Evolutionary conservation across 2,329 filamentous ascomycete species (phyloP).

Genomic region (Fusarium floridanum): DNA sequence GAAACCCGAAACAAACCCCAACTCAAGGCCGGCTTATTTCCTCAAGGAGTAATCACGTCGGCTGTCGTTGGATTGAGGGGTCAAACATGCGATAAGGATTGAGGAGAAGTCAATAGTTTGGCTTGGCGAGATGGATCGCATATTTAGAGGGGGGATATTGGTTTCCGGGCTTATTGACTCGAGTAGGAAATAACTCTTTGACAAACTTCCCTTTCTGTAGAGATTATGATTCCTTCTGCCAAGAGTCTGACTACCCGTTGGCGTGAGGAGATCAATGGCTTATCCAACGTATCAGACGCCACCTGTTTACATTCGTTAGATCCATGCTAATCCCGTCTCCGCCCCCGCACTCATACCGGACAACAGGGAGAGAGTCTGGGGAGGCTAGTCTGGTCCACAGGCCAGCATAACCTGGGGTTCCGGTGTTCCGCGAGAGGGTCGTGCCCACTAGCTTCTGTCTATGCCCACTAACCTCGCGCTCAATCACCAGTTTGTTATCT

Average conservation of each 20-base stretch:
- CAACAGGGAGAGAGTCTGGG: not conserved
- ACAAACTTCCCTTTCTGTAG: not conserved
- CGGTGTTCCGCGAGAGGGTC: not conserved
- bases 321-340: not conserved
- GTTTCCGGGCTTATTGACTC: not conserved
- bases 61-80: not conserved
- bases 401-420: not conserved
- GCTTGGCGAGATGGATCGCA: not conserved
- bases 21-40: not conserved
- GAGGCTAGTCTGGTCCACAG: not conserved
- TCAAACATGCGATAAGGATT: not conserved
- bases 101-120: not conserved
- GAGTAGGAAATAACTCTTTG: not conserved
- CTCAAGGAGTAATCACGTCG: not conserved
- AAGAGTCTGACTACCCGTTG: not conserved
- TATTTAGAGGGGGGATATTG: not conserved
- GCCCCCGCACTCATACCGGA: not conserved
- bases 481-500: not conserved
- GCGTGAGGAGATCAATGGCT: conserved; percentile 1
- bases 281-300: not conserved
- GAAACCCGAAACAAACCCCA: not conserved
- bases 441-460: not conserved
- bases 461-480: not conserved
- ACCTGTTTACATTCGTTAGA: not conserved
- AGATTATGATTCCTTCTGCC: not conserved